Evolutionary conservation across 2,329 filamentous ascomycete species (phyloP), one percentile per base, ranked within the genome.

Genomic region (Penicillium nordicum): DNA sequence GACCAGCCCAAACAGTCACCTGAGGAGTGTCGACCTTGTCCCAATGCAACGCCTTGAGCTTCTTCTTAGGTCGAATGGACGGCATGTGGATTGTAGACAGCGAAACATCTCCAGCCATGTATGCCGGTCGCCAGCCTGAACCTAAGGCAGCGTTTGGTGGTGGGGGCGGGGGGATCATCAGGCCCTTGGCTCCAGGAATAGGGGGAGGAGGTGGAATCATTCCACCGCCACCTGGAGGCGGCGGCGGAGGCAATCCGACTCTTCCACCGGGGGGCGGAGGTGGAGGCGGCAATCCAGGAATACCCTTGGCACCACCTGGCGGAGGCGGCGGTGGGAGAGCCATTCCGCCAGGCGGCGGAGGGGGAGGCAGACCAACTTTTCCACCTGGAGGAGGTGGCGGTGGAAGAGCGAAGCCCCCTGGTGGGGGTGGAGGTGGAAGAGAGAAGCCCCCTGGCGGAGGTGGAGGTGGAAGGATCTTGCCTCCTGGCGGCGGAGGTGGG

Each of bases 11-110:
- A 66, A 97, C 90, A 52, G 93, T 97, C 49, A 91, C 89, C 72
- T 94, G 86, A 23, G 92, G 90, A 51, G 89, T 84, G 75, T 99
- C 94, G 53, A 99, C 91, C 80, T 97, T 97, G 77, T 99, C 94
- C 93, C 94, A 97, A 78, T 99, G 94, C 65, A 99, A 82, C 57
- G 93, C 93, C 85, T 99, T 99, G 75, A 99, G 90, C 82, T 97
- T 99, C 86, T 96, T 97, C 84, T 97, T 97, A 23, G 94, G 92
- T 66, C 93, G 82, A 50, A 92, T 90, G 58, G 92, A 89, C 36
- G 90, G 88, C 67, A 96, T 77, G 42, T 88, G 85, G 64, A 90
- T 80, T 8, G 84, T 83, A 23, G 85, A 77, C 14, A 81, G 72
- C 21, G 79, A 76, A 58, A 84, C 82, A 32, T 82, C 80, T 63